phyloP scores from a whole-genome alignment of 2,329 filamentous ascomycete species.

The Monilinia aucupariae region DNA sequence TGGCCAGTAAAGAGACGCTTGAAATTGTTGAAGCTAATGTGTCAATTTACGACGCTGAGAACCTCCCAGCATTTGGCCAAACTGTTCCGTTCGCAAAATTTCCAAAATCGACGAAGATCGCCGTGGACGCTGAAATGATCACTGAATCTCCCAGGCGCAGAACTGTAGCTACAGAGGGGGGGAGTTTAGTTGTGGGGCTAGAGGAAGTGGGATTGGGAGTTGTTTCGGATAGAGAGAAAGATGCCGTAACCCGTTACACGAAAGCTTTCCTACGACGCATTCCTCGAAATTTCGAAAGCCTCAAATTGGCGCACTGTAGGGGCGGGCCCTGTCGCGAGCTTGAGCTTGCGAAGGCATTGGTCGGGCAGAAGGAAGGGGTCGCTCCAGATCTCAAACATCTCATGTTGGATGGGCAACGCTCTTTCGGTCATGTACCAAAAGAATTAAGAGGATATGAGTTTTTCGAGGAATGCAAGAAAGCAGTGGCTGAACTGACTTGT shows the following conservation, averaged over 20 bases:
- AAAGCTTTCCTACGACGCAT: constrained; percentile 1
- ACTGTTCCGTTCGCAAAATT: too few species aligned
- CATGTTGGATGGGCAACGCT: background rate
- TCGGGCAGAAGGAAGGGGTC: background rate
- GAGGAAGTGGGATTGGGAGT: background rate
- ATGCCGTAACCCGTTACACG: background rate
- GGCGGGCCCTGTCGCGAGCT: too few species aligned
- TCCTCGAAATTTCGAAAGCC: background rate
- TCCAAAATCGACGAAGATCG: too few species aligned
- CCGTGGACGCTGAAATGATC: too few species aligned
- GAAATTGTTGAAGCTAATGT: too few species aligned
- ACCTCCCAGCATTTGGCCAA: too few species aligned
- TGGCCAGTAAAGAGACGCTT: too few species aligned
- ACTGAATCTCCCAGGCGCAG: too few species aligned
- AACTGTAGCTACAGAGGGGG: too few species aligned
- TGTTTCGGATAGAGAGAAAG: background rate
- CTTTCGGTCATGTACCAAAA: background rate
- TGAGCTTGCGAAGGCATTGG: too few species aligned
- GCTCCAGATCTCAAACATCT: constrained; percentile 1
- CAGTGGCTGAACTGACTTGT: background rate
- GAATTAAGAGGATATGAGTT: background rate
- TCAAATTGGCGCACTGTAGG: background rate
- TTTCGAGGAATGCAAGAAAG: background rate
- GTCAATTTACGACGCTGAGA: too few species aligned
- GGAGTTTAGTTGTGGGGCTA: too few species aligned